Evolutionary conservation across 1,139 yeast species (phyloP), one percentile per base, ranked within the genome.

Genomic region (Zygoascus meyerae): DNA sequence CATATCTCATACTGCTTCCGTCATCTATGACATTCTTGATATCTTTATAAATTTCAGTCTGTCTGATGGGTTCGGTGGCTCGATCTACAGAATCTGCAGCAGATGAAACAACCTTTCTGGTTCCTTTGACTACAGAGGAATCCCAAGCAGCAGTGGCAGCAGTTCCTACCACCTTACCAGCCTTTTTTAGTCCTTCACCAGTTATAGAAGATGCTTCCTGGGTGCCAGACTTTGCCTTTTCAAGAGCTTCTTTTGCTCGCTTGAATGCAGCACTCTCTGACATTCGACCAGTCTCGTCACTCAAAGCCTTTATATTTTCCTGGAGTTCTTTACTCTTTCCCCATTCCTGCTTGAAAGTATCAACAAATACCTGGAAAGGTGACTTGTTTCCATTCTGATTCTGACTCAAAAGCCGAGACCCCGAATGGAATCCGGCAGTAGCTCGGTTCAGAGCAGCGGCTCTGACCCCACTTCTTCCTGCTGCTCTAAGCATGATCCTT

Each of bases 61-160:
- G 71, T 66, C 97, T 81, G 47, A 94, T 95, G 10, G 99, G 99
- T 60, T 90, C 97, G 49, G 92, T 83, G 16, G 86, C 92, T 60
- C 83, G 83, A 63, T 87, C 95, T 29, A 70, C 63, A 44, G 74
- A 75, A 47, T 86, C 87, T 1, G 95, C 96, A 9, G 97, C 81
- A 47, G 78, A 77, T 53, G 76, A 77, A 11, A 89, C 94, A 0
- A 89, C 87, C 37, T 80, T 75, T 63, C 98, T 78, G 14, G 95
- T 92, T 44, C 83, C 85, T 66, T 83, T 82, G 54, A 95, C 92
- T 42, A 92, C 86, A 31, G 92, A 89, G 1, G 97, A 87, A 52
- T 94, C 97, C 99, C 99, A 94, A 0, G 97, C 97, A 53, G 83
- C 83, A 40, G 78, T 75, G 2, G 97, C 98, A 40, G 81, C 95